Evolutionary conservation across 1,284 basidiomycete genomes (phyloP), one percentile per base, ranked within the genome.

Genomic region (Marasmius fiardii): DNA sequence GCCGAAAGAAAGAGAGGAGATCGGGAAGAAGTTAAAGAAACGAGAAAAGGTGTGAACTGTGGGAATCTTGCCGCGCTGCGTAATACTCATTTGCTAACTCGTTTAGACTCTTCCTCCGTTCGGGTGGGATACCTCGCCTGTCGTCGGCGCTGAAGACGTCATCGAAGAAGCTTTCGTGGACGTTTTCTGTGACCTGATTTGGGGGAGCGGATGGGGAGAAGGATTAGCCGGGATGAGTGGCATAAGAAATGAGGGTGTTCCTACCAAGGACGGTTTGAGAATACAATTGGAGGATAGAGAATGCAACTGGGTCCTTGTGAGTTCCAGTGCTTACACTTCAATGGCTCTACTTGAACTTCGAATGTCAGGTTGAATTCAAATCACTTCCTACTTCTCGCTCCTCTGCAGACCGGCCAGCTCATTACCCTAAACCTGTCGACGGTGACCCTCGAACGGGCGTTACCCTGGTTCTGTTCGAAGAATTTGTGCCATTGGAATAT

Each of bases 301-400:
- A 63, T 90, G 91, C 60, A 92, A 92, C 65, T 95, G 92, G 92
- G 91, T 88, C n/a, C 64, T 96, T 75, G 93, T 94, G 65, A 73
- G 85, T 78, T 24, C 55, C 43, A 43, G 21, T 20, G n/a, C n/a
- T 35, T 35, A 20, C 24, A 43, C 33, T 8, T 52, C 43, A 39
- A 10, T n/a, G 31, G 43, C 23, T 5, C 14, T 44, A 54, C 51
- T 23, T 33, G 24, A 43, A 51, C 20, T 53, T 48, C 34, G 2
- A 49, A 28, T 34, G 53, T 52, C 57, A 94, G 92, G 83, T 93
- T 57, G 92, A 94, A 68, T 94, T 88, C 75, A 92, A 88, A 64
- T 85, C 91, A 0, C 72, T 85, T 3, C 80, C 85, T 18, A 49
- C 47, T 14, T 49, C 47, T 14, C 47, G 47, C 4, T 18, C 28